Base-by-base conservation (phyloP, 768 basidiomycete genomes). In the Tubosaeta brunneosetosa region DNA sequence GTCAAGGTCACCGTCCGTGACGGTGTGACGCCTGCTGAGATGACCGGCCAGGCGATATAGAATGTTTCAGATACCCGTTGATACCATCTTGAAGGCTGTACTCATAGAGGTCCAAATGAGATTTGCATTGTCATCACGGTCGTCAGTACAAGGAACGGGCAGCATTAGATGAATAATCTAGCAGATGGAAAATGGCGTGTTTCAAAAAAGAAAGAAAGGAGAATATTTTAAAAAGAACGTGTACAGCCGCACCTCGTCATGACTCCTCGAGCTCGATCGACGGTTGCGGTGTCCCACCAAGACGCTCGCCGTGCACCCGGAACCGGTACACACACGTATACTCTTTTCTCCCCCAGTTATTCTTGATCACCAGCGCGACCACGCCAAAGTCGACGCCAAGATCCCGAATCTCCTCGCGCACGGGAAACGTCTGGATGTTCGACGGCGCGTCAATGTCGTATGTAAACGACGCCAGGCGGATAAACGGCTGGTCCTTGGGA, bases 281-380 rank as follows among this genome's bases (percentile, higher is more conserved):
- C 5, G 76, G 73, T 36, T 67, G 57, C 6, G 76, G 74, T 17
- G 65, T 59, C 48, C 73, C 77, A 11, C 69, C 77, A 47, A 83
- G 61, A 50, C 66, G 74, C 58, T 80, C 72, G 14, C 90, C 90
- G 61, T 91, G 89, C 29, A 90, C 87, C 40, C 90, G 80, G 71
- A 92, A 73, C 41, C 90, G 83, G 69, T 93, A 98, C 36, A 98
- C 69, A 69, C 95, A 98, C 0, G 94, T 97, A 65, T 80, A 91
- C 52, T 86, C 83, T 6, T 77, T 75, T 68, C 77, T 75, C 38
- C 94, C 95, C 86, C 93, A 97, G 65, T 97, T 98, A 64, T 75
- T 87, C 70, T 83, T 77, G 60, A 98, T 75, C 56, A 81, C 74
- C 64, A 97, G 74, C 54, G 86, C 83, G 26, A 97, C 88, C 48